Evolutionary conservation across 768 basidiomycete species (phyloP).

Genomic region (Kwoniella newhampshirensis): DNA sequence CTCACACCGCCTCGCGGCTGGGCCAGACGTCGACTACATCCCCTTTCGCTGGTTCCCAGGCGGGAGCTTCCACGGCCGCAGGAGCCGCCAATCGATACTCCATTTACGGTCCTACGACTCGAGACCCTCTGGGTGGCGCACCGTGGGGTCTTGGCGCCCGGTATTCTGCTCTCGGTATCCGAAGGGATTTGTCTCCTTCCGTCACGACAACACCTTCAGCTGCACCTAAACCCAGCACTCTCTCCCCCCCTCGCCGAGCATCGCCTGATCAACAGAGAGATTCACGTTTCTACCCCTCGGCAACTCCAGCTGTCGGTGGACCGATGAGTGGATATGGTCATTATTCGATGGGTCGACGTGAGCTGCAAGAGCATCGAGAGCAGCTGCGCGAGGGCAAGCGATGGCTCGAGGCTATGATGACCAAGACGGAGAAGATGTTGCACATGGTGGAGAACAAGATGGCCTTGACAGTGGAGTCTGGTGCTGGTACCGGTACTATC

Average conservation of each 20-base stretch:
- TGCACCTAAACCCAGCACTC: constrained; percentile 8
- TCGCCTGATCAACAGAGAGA: constrained; percentile 23
- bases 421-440: constrained; percentile 47
- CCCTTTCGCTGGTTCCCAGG: constrained; percentile 2
- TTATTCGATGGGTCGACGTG: constrained; percentile 40
- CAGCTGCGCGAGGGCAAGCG: constrained; percentile 49
- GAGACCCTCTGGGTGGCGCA: constrained; percentile 24
- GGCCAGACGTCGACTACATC: constrained; percentile 16
- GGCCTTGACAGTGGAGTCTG: constrained; percentile 27
- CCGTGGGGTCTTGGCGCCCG: constrained; percentile 30
- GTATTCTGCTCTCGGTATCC: constrained; percentile 29
- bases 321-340: constrained; percentile 29
- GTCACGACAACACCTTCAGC: constrained; percentile 5
- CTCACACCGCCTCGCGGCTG: constrained; percentile 11
- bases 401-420: constrained; percentile 50
- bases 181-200: constrained; percentile 23
- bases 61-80: background rate
- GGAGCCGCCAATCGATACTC: constrained; percentile 33
- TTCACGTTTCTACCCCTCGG: constrained; percentile 22
- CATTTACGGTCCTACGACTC: constrained; percentile 38
- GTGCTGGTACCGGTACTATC: background rate
- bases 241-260: constrained; percentile 16
- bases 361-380: constrained; percentile 50
- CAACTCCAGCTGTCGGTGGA: constrained; percentile 1
- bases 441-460: constrained; percentile 50